A percentile compares a stretch with the other conserved stretches of the same genome.
Evolutionary conservation across 768 basidiomycete genomes (phyloP).

Genomic region (Lactarius psammicola): DNA sequence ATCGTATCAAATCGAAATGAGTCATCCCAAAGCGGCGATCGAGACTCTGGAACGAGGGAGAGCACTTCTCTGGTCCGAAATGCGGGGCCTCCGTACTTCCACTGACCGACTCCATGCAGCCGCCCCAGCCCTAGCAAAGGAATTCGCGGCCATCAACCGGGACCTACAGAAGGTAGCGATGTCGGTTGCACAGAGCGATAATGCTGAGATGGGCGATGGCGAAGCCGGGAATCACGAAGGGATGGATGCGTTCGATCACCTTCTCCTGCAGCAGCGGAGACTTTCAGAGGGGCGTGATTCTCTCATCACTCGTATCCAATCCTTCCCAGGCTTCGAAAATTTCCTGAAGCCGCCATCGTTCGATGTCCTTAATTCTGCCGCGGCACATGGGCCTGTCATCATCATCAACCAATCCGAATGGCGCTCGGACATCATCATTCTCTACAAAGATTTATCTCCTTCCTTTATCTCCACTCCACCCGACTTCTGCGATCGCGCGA

Average conservation of each 20-base stretch:
- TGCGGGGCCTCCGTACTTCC: not conserved
- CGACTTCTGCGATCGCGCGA: conserved; percentile 60
- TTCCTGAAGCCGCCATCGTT: too few relatives aligned
- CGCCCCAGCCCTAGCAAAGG: not conserved
- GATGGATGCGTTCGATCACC: conserved; percentile 35
- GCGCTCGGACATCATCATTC: not conserved
- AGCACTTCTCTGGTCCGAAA: conserved; percentile 3
- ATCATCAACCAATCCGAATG: too few relatives aligned
- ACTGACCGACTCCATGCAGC: not conserved
- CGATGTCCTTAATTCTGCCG: too few relatives aligned
- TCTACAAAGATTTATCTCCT: not conserved
- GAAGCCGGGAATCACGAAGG: not conserved
- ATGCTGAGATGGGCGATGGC: not conserved
- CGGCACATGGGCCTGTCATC: too few relatives aligned
- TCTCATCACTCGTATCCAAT: not conserved
- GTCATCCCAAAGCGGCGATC: not conserved
- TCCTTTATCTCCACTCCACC: conserved; percentile 52
- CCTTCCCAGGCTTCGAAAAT: too few relatives aligned
- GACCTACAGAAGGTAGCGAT: not conserved
- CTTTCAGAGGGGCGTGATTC: not conserved
- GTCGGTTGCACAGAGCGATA: not conserved
- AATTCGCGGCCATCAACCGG: not conserved
- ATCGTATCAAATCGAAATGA: not conserved
- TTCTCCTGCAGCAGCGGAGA: not conserved
- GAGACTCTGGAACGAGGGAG: conserved; percentile 13